phyloP scores from a whole-genome alignment of 148 eudicot species.

The Silene uniflora region DNA sequence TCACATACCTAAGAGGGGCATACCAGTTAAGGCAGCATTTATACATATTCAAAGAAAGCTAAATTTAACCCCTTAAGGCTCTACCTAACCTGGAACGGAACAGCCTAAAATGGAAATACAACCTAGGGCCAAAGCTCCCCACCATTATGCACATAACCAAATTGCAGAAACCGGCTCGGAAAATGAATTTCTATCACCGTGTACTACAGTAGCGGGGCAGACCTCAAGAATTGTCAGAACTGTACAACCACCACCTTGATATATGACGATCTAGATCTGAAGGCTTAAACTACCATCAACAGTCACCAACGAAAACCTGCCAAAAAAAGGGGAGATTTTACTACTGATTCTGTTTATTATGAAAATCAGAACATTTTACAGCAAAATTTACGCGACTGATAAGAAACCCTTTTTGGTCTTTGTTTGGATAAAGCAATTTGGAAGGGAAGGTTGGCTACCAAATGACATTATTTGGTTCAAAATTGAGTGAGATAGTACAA shows the following conservation, averaged over 20 bases:
- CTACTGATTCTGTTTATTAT: background rate
- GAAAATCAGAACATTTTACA: background rate
- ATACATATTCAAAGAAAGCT: conserved; percentile 16
- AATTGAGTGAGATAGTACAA: too few species aligned
- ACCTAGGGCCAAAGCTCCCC: conserved; percentile 12
- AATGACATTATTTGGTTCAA: too few species aligned
- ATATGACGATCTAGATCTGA: conserved; percentile 1
- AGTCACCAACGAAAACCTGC: background rate
- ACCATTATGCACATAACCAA: conserved; percentile 14
- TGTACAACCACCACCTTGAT: conserved; percentile 19
- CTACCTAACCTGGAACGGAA: background rate
- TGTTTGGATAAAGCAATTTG: too few species aligned
- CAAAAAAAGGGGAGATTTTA: background rate
- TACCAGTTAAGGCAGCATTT: conserved; percentile 12
- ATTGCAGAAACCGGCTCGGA: background rate
- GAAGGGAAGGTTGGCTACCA: too few species aligned
- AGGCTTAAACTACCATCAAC: background rate
- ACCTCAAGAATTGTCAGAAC: conserved; percentile 31
- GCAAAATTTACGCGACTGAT: background rate
- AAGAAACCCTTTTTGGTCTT: too few species aligned
- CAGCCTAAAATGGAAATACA: conserved; percentile 15
- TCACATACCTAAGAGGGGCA: background rate
- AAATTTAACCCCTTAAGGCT: conserved; percentile 11
- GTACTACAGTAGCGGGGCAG: conserved; percentile 9
- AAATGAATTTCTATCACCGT: background rate